Conservation (phyloP, 176 grass and related monocot genomes). For the Chrysopogon serrulatus region DNA sequence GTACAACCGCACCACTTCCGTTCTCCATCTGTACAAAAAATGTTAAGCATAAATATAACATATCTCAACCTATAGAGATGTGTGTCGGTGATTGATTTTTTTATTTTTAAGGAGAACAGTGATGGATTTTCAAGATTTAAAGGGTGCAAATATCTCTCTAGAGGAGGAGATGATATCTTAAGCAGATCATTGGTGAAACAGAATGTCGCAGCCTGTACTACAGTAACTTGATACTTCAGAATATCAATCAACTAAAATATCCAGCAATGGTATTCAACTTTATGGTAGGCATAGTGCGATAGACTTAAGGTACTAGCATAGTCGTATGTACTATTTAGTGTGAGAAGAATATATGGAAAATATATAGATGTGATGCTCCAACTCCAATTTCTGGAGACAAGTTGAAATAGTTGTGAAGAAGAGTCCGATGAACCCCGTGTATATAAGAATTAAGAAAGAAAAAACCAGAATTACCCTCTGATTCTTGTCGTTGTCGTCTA, state of each 20-base stretch:
- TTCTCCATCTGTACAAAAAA: constrained; percentile 46
- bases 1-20: constrained; percentile 15
- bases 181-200: not conserved
- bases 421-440: not conserved
- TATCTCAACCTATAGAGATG: not conserved
- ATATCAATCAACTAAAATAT: not conserved
- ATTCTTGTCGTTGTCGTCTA: constrained; percentile 57
- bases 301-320: not conserved
- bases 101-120: not conserved
- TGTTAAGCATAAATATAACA: not conserved
- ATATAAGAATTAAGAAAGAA: not conserved
- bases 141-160: not conserved
- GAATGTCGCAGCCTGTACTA: not conserved
- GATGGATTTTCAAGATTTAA: not conserved
- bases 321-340: not conserved
- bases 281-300: not conserved
- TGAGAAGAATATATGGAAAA: not conserved
- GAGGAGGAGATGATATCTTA: not conserved
- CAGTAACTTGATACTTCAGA: not conserved
- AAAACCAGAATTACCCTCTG: constrained; percentile 38
- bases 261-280: not conserved
- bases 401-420: not conserved
- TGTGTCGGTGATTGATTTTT: not conserved
- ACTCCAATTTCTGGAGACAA: not conserved
- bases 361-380: not conserved